phyloP scores from a whole-genome alignment of 192 early-diverging fungal species.

The Coemansia sp. region DNA sequence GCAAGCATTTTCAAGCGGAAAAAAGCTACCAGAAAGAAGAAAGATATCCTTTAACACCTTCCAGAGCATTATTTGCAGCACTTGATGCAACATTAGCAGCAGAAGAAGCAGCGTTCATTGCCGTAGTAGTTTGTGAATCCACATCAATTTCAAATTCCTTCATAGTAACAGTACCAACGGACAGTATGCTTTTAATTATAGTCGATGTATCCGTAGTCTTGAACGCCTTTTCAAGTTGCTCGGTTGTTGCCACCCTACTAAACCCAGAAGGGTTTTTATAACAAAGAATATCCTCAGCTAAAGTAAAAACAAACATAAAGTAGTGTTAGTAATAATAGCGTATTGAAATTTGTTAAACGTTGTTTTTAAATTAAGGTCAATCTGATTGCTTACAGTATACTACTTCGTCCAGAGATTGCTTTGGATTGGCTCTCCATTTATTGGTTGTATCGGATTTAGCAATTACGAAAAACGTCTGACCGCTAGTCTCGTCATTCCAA shows the following conservation, averaged over 20 bases:
- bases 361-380: not conserved
- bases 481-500: conserved; percentile 38
- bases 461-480: conserved; percentile 39
- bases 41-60: conserved; percentile 33
- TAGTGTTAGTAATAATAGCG: not conserved
- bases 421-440: conserved; percentile 41
- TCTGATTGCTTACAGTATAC: conserved; percentile 41
- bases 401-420: conserved; percentile 33
- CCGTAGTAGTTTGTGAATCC: conserved; percentile 39
- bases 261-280: conserved; percentile 18
- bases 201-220: conserved; percentile 35
- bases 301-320: not conserved
- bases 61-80: conserved; percentile 35
- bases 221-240: conserved; percentile 37
- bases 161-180: conserved; percentile 21
- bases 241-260: conserved; percentile 19
- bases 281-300: conserved; percentile 40
- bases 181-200: conserved; percentile 45
- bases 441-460: conserved; percentile 33
- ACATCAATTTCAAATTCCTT: conserved; percentile 45
- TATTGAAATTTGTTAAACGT: not conserved
- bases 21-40: conserved; percentile 48
- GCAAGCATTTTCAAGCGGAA: not conserved
- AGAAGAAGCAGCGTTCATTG: conserved; percentile 27
- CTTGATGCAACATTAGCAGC: conserved; percentile 42